phyloP scores from a whole-genome alignment of 2,329 filamentous ascomycete species.

The Nemania serpens region DNA sequence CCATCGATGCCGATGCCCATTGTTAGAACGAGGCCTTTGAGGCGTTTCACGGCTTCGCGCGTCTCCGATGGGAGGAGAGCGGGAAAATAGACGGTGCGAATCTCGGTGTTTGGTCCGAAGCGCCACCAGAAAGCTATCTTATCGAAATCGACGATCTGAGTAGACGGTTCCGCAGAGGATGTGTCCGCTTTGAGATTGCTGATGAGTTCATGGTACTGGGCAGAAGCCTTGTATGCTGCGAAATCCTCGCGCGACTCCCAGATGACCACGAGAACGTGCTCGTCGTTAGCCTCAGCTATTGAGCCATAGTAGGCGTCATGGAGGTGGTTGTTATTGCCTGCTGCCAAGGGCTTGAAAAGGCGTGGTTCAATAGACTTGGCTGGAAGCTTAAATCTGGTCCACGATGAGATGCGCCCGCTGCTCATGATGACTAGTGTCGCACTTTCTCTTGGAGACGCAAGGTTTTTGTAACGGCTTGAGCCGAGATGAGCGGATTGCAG shows the following conservation, averaged over 20 bases:
- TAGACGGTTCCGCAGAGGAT: constrained; percentile 6
- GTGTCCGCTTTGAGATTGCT: constrained; percentile 1
- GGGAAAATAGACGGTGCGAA: constrained; percentile 25
- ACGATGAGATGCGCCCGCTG: constrained; percentile 14
- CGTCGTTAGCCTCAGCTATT: constrained; percentile 8
- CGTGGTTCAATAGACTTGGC: not conserved
- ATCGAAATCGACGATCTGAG: constrained; percentile 17
- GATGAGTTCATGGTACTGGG: constrained; percentile 4
- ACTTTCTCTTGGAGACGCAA: no score
- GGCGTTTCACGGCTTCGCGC: constrained; percentile 9
- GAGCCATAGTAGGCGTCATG: constrained; percentile 13
- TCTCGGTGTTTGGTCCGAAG: constrained; percentile 16
- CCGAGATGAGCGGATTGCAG: no score
- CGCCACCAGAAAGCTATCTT: constrained; percentile 22
- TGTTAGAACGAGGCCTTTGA: constrained; percentile 16
- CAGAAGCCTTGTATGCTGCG: constrained; percentile 9
- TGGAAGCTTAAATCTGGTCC: constrained; percentile 16
- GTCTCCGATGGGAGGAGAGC: not conserved
- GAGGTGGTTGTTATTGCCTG: not conserved
- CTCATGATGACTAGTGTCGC: not conserved
- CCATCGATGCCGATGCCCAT: constrained; percentile 18
- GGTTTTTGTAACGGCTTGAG: no score
- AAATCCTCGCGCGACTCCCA: constrained; percentile 14
- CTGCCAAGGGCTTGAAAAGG: constrained; percentile 11
- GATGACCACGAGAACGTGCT: constrained; percentile 15